Evolutionary conservation across 1,284 basidiomycete species (phyloP).

Genomic region (Termitomyces sp.): DNA sequence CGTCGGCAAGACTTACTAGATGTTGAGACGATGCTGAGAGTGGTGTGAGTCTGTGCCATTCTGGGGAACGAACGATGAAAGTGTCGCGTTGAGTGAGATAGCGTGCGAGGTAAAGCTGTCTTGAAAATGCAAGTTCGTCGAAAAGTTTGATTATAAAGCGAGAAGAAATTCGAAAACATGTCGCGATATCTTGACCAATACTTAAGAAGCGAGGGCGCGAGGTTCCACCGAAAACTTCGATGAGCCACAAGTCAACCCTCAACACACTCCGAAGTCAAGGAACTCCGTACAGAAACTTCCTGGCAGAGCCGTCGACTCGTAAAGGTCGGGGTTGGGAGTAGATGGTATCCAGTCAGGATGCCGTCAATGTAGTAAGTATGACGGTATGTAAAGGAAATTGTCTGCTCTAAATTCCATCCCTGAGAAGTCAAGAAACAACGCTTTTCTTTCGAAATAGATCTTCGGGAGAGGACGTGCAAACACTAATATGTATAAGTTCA

Average conservation of each 20-base stretch:
- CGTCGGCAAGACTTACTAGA: constrained; percentile 29
- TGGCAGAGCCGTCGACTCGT: background rate
- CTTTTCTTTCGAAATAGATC: background rate
- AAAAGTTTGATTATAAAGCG: constrained; percentile 16
- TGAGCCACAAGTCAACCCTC: constrained; percentile 1
- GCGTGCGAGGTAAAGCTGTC: constrained; percentile 3
- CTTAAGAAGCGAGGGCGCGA: too few relatives aligned
- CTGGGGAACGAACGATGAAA: constrained; percentile 14
- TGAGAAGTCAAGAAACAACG: background rate
- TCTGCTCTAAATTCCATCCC: background rate
- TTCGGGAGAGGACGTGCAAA: background rate
- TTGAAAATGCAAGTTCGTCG: constrained; percentile 11
- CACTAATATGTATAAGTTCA: background rate
- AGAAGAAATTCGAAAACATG: constrained; percentile 11
- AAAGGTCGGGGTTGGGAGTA: too few relatives aligned
- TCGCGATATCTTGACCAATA: background rate
- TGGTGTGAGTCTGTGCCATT: constrained; percentile 48
- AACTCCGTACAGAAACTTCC: background rate
- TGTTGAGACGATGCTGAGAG: constrained; percentile 52
- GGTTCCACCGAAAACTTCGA: background rate
- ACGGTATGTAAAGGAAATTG: too few relatives aligned
- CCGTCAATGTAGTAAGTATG: too few relatives aligned
- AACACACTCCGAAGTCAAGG: constrained; percentile 5
- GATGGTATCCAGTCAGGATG: background rate
- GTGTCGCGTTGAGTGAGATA: constrained; percentile 8